Percentiles rank a stretch among this genome's conserved stretches.
Evolutionary conservation across 108 stramenopile species (phyloP).

Genomic region (Fragilariopsis cylindrus): DNA sequence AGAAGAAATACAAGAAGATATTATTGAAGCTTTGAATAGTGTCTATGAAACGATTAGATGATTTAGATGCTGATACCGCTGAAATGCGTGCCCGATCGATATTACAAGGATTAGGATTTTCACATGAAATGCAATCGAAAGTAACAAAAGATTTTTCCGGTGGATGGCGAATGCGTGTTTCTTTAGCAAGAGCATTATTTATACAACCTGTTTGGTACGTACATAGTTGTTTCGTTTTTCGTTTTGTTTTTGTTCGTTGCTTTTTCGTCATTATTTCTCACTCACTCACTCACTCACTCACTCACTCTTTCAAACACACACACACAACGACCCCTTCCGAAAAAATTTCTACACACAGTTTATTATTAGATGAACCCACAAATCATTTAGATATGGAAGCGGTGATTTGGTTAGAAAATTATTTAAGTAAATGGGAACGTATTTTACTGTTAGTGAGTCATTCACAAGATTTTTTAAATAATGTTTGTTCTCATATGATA

Average conservation of each 20-base stretch:
- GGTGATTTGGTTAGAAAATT: conserved; percentile 99
- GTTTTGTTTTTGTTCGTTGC: conserved; percentile 47
- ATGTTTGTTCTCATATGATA: conserved; percentile 97
- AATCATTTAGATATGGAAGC: conserved; percentile 95
- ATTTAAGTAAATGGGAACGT: conserved; percentile 90
- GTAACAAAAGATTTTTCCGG: conserved; percentile 95
- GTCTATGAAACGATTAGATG: conserved; percentile 97
- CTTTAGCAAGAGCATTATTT: conserved; percentile 95
- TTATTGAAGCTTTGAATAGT: conserved; percentile 88
- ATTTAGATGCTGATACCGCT: conserved; percentile 94
- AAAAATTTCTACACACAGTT: conserved; percentile 95
- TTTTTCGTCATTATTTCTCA: conserved; percentile 92
- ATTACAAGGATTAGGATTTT: conserved; percentile 95
- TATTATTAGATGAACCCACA: conserved; percentile 71
- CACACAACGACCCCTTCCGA: conserved; percentile 89
- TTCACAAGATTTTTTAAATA: conserved; percentile 99
- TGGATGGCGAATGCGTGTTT: conserved; percentile 99
- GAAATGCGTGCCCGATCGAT: conserved; percentile 96
- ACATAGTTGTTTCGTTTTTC: no score
- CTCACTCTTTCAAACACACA: no score
- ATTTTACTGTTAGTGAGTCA: conserved; percentile 95
- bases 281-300: conserved; percentile 91
- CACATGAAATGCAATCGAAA: conserved; percentile 91
- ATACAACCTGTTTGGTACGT: conserved; percentile 89
- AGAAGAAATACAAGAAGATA: conserved; percentile 85